Base-by-base conservation (phyloP, 2,329 filamentous ascomycete genomes). In the Chalaropsis ovoidea region DNA sequence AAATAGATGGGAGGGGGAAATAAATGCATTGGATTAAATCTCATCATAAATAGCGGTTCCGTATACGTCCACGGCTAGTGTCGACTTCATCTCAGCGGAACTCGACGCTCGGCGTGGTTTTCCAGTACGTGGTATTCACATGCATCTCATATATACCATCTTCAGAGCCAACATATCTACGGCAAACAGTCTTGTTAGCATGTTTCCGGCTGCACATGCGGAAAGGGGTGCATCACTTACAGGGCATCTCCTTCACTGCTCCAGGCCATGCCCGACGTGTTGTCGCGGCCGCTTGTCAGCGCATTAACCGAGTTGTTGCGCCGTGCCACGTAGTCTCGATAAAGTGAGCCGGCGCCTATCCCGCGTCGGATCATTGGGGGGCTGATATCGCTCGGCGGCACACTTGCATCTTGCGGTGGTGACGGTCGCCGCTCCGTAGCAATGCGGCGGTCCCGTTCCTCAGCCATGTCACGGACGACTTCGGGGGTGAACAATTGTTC, bases 111-210 rank as follows among this genome's bases (percentile, higher is more conserved):
- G 84, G 82, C 68, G 79, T 81, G 41, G 80, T 75, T 73, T 84
- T 88, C 67, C 88, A 79, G 66, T 77, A 79, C 61, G 82, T 78
- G 19, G 85, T 70, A 72, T 90, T 85, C 69, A 92, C 80, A 42
- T 80, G 81, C 70, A 89, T 84, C 75, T 91, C 87, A 71, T 89
- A 89, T 64, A 92, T 86, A 65, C 88, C 88, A 69, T 89, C 85
- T 72, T 89, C 85, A 42, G 84, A 82, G 22, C 82, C 85, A 49
- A 86, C 77, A 70, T 82, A 86, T 65, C 84, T 87, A 43, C 54
- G 24, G 47, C 11, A 24, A 64, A 27, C 52, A n/a, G 8, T 15
- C 15, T 15, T 5, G 52, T 52, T 63, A 63, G 43, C 41, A n/a
- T 5, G 19, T 35, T 42, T 41, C 22, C 22, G 22, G 45, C 5